phyloP scores from a whole-genome alignment of 495 filamentous ascomycete genomes.

The Aspergillus baeticus region DNA sequence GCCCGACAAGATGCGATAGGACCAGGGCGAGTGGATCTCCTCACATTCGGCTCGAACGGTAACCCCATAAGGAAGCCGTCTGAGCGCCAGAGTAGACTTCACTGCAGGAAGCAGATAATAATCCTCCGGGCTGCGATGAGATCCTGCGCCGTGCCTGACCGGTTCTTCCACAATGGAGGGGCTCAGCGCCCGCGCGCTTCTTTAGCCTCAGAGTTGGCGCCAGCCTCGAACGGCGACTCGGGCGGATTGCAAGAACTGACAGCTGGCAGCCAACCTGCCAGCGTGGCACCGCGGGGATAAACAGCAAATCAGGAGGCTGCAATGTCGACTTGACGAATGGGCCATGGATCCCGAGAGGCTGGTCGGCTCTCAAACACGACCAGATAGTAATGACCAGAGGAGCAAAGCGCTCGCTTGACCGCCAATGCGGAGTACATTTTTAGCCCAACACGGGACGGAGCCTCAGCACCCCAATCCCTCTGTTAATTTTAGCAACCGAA shows the following conservation, averaged over 20 bases:
- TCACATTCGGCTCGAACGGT: conserved; percentile 13
- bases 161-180: background rate
- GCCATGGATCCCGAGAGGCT: conserved; percentile 2
- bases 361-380: background rate
- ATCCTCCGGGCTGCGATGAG: conserved; percentile 5
- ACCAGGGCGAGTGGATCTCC: conserved; percentile 20
- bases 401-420: conserved; percentile 1
- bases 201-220: conserved; percentile 16
- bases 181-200: conserved; percentile 1
- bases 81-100: background rate
- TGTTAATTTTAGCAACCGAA: background rate
- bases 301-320: conserved; percentile 7
- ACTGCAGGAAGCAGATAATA: conserved; percentile 6
- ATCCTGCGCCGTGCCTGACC: conserved; percentile 2
- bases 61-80: background rate
- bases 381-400: background rate
- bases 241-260: conserved; percentile 18
- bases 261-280: conserved; percentile 25
- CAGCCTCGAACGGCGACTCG: conserved; percentile 19
- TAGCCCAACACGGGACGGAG: conserved; percentile 5
- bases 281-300: conserved; percentile 22
- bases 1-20: conserved; percentile 18
- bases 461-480: background rate
- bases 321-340: background rate
- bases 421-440: conserved; percentile 9